Evolutionary conservation across 768 basidiomycete species (phyloP).

Genomic region (Auricularia sp.): DNA sequence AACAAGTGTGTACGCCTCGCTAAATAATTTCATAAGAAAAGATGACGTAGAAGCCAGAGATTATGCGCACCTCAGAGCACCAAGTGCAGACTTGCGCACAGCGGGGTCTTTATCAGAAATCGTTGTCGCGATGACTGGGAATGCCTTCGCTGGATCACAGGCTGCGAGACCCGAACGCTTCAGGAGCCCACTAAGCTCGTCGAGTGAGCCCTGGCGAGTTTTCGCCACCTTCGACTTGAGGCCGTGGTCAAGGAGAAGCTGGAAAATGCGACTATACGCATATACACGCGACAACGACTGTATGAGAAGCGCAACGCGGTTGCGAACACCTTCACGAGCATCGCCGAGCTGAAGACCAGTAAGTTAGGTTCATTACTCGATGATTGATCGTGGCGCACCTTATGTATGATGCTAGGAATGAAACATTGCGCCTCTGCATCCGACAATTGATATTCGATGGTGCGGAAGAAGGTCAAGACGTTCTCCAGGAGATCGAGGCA

Average conservation of each 20-base stretch:
- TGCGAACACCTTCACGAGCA: constrained; percentile 69
- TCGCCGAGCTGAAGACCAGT: constrained; percentile 67
- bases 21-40: constrained; percentile 21
- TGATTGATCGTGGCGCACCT: constrained; percentile 37
- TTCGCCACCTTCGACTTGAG: constrained; percentile 85
- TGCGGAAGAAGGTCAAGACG: constrained; percentile 64
- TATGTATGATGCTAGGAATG: constrained; percentile 79
- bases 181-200: constrained; percentile 67
- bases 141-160: constrained; percentile 72
- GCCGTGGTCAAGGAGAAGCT: constrained; percentile 79
- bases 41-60: constrained; percentile 2
- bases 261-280: constrained; percentile 86
- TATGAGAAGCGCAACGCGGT: constrained; percentile 74
- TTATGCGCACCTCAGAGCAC: constrained; percentile 59
- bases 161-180: constrained; percentile 74
- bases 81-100: constrained; percentile 80
- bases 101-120: constrained; percentile 84
- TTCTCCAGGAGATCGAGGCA: constrained; percentile 82
- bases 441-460: constrained; percentile 62
- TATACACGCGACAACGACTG: constrained; percentile 82
- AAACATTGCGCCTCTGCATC: constrained; percentile 84
- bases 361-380: not conserved
- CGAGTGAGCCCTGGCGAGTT: constrained; percentile 77
- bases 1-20: constrained; percentile 70
- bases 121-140: constrained; percentile 64